Base-by-base conservation (phyloP, 768 basidiomycete genomes). In the Phlebiopsis gigantea region DNA sequence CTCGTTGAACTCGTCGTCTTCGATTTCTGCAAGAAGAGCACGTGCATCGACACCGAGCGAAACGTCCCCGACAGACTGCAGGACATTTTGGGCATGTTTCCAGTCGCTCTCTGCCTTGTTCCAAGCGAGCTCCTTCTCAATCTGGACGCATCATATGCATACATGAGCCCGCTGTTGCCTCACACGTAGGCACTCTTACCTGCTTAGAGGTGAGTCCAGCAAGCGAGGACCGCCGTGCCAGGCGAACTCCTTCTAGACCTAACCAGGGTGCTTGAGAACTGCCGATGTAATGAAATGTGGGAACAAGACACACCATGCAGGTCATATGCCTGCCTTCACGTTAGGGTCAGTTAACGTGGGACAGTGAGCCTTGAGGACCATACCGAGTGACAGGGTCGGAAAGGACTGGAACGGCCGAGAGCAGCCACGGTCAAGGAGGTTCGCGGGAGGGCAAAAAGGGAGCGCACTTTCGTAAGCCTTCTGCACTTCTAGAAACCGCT, bases 391-490 rank as follows among this genome's bases (percentile, higher is more conserved):
- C 82, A 12, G 83, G 78, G 64, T 94, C 89, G 41, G 84, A 87
- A 26, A 93, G 70, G 22, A 92, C 85, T 61, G 55, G 26, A 25
- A 8, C 21, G 21, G 58, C 14, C 42, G 50, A 52, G 30, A n/a
- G n/a, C n/a, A n/a, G n/a, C n/a, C n/a, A 17, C 8, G 34, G 50
- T 56, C 49, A 60, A 26, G 30, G 24, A 30, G 48, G 4, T 41
- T 31, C 50, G 28, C 39, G 3, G 26, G 53, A 25, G 46, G 50
- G 39, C 25, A 29, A 31, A 44, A 21, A 43, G 15, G 56, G 15
- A 30, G 28, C 46, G 52, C 63, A 85, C 88, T 81, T 79, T 93
- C 84, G 67, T 93, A 93, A 12, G 92, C 90, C 61, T 85, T 86
- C 61, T 92, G 89, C 21, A 94, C 79, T 67, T 86, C 82, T 17